phyloP scores from a whole-genome alignment of 1,139 yeast species.

The Candida frijolesensis region DNA sequence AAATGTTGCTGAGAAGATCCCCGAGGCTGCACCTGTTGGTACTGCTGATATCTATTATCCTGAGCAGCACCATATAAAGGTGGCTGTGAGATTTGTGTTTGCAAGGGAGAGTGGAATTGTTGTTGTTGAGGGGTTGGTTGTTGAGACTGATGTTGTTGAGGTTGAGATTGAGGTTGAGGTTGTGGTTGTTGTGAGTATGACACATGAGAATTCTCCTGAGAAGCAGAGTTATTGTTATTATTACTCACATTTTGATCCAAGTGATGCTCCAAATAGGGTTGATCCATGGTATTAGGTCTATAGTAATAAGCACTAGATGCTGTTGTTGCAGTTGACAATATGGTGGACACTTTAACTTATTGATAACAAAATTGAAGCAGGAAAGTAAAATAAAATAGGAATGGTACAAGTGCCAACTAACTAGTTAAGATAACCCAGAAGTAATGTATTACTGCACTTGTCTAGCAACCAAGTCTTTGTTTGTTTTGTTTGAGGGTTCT shows the following conservation, averaged over 20 bases:
- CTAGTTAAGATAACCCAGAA: background rate
- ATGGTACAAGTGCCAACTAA: background rate
- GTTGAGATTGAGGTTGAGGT: conserved; percentile 14
- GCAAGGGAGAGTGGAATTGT: conserved; percentile 9
- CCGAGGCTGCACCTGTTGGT: conserved; percentile 10
- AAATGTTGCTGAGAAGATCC: conserved; percentile 8
- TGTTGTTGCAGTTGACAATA: conserved; percentile 13
- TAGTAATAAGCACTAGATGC: conserved; percentile 3
- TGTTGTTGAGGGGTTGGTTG: conserved; percentile 12
- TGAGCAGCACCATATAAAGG: background rate
- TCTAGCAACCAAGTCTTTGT: background rate
- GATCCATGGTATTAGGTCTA: conserved; percentile 29
- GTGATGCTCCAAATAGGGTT: conserved; percentile 34
- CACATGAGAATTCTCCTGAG: background rate
- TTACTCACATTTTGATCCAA: conserved; percentile 25
- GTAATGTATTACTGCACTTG: background rate
- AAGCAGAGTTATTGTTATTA: conserved; percentile 6
- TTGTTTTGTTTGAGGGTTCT: background rate
- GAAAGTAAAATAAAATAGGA: background rate
- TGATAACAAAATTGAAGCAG: background rate
- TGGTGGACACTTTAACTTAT: conserved; percentile 6
- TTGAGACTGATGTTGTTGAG: conserved; percentile 10
- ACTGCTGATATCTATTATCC: conserved; percentile 10
- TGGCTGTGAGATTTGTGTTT: conserved; percentile 12
- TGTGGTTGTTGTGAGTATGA: conserved; percentile 1